Conservation (phyloP, 768 basidiomycete genomes). For the Tricholoma saponaceum region DNA sequence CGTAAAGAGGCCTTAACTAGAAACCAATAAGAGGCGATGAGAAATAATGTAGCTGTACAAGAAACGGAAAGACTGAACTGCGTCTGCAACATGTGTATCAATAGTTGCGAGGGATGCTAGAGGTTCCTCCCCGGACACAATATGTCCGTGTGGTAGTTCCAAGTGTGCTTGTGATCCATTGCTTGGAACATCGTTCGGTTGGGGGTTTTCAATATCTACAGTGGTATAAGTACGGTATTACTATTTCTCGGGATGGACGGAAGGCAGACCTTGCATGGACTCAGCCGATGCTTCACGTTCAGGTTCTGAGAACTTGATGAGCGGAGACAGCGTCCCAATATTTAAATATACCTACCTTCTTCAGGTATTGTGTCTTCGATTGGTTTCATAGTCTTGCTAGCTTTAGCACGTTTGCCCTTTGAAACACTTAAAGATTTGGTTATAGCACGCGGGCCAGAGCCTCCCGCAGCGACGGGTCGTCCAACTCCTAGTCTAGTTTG, state of each 20-base stretch:
- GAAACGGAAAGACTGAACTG: constrained; percentile 19
- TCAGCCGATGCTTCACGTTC: constrained; percentile 8
- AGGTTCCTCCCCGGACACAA: constrained; percentile 7
- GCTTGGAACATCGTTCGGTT: neutral
- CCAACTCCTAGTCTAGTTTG: constrained; percentile 72
- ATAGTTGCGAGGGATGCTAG: constrained; percentile 18
- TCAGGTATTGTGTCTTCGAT: constrained; percentile 54
- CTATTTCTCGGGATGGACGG: neutral
- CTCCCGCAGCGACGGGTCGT: constrained; percentile 61
- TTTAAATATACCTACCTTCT: constrained; percentile 38
- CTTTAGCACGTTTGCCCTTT: constrained; percentile 45
- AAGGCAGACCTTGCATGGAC: neutral
- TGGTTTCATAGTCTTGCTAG: constrained; percentile 45
- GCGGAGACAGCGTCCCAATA: too few species aligned
- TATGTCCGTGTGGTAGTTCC: neutral
- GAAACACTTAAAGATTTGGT: constrained; percentile 56
- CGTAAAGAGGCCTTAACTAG: constrained; percentile 49
- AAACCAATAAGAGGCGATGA: constrained; percentile 3
- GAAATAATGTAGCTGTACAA: neutral
- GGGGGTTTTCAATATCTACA: neutral
- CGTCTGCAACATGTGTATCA: constrained; percentile 28
- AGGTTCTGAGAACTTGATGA: constrained; percentile 8
- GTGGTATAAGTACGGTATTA: neutral
- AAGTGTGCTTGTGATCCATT: neutral
- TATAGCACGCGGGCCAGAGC: constrained; percentile 58